phyloP scores from a whole-genome alignment of 140 eudicot species.

The Bidens hawaiensis region DNA sequence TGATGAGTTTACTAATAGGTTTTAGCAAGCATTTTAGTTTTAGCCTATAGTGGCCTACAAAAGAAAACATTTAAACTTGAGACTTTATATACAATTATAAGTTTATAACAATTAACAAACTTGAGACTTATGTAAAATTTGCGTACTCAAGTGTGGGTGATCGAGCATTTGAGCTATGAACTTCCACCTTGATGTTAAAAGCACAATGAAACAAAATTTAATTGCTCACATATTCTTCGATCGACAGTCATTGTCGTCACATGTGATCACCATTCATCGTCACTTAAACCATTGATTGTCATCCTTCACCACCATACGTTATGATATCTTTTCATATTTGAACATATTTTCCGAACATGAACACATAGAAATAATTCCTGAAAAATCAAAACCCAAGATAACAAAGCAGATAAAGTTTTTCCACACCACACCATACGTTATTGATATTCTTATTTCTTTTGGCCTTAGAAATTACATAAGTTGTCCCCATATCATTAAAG shows the following conservation, averaged over 20 bases:
- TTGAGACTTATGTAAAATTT: too few relatives aligned
- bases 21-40: too few relatives aligned
- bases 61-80: too few relatives aligned
- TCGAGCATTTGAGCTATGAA: too few relatives aligned
- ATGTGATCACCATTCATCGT: neutral
- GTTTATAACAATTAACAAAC: too few relatives aligned
- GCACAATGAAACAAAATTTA: too few relatives aligned
- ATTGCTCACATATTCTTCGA: neutral
- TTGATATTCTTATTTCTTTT: neutral
- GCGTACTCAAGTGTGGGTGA: too few relatives aligned
- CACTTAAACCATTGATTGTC: neutral
- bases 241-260: neutral
- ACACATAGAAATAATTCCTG: neutral
- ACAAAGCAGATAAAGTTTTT: conserved; percentile 2
- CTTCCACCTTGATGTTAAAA: too few relatives aligned
- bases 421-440: neutral
- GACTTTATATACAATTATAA: too few relatives aligned
- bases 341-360: too few relatives aligned
- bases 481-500: conserved; percentile 5
- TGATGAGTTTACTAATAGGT: too few relatives aligned
- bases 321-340: neutral
- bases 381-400: neutral
- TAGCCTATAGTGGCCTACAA: too few relatives aligned
- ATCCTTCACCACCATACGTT: neutral
- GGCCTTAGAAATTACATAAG: neutral